Percentiles rank a stretch among this genome's conserved stretches.
Conservation (phyloP, 2,329 filamentous ascomycete genomes). For the Stemphylium vesicarium region DNA sequence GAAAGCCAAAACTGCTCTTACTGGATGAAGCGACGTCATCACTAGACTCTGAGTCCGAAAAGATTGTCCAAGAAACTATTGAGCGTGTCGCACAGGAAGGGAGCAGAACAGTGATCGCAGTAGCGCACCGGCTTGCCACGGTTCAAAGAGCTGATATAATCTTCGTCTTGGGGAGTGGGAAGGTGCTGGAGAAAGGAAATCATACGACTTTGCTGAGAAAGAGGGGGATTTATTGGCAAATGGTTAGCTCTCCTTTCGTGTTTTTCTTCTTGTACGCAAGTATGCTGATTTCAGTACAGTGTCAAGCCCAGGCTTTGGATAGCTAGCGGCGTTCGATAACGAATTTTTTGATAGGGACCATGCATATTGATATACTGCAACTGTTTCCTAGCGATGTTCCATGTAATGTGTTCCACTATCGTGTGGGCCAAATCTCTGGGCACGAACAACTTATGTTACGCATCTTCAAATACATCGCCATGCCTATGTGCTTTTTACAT, state of each 20-base stretch:
- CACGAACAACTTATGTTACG: no score
- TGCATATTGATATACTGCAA: no score
- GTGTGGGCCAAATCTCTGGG: no score
- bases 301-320: slow-evolving; percentile 49
- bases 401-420: no score
- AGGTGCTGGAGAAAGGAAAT: slow-evolving; percentile 41
- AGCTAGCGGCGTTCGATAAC: slow-evolving; percentile 16
- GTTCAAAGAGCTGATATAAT: slow-evolving; percentile 48
- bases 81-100: slow-evolving; percentile 37
- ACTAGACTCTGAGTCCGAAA: slow-evolving; percentile 45
- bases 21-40: slow-evolving; percentile 46
- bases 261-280: neutral
- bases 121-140: slow-evolving; percentile 48
- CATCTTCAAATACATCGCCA: no score
- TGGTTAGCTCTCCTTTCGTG: slow-evolving; percentile 26
- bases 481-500: no score
- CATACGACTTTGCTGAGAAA: slow-evolving; percentile 38
- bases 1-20: slow-evolving; percentile 38
- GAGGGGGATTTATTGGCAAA: slow-evolving; percentile 43
- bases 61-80: slow-evolving; percentile 43
- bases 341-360: no score
- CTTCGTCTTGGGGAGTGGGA: slow-evolving; percentile 44
- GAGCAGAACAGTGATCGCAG: slow-evolving; percentile 40
- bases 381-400: no score
- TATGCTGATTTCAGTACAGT: slow-evolving; percentile 23